A percentile compares a stretch with the other conserved stretches of the same genome.
phyloP scores from a whole-genome alignment of 208 protist species.

The Trypanosoma melophagium region DNA sequence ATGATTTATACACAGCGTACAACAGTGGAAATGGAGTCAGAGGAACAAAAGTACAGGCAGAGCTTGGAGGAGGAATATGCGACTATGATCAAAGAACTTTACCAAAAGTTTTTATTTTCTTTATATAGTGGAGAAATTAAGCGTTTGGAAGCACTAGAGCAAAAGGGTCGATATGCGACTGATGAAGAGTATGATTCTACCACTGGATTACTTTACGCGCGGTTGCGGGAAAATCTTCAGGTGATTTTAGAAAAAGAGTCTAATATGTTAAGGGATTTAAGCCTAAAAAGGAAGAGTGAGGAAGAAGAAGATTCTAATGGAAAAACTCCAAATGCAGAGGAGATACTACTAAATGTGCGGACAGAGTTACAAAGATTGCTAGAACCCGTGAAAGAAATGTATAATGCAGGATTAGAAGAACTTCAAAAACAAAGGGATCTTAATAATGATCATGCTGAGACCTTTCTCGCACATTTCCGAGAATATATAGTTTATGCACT shows the following conservation, averaged over 20 bases:
- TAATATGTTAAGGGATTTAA: background rate
- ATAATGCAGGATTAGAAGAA: background rate
- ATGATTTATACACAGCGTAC: conserved; percentile 8
- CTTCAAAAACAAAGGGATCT: conserved; percentile 4
- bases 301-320: background rate
- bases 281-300: background rate
- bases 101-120: background rate
- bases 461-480: conserved; percentile 10
- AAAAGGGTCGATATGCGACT: background rate
- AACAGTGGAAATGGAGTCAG: background rate
- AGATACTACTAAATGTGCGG: background rate
- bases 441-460: background rate
- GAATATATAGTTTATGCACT: conserved; percentile 4
- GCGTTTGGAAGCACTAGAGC: background rate
- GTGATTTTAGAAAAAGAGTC: background rate
- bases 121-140: background rate
- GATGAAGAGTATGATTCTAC: background rate
- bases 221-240: background rate
- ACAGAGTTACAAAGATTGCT: conserved; percentile 11
- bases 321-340: background rate
- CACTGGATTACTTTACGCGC: background rate
- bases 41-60: conserved; percentile 7
- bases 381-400: conserved; percentile 12
- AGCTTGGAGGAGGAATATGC: conserved; percentile 1
- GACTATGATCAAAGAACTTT: background rate